phyloP scores from a whole-genome alignment of 441 rosid species.

The Viola pubescens region DNA sequence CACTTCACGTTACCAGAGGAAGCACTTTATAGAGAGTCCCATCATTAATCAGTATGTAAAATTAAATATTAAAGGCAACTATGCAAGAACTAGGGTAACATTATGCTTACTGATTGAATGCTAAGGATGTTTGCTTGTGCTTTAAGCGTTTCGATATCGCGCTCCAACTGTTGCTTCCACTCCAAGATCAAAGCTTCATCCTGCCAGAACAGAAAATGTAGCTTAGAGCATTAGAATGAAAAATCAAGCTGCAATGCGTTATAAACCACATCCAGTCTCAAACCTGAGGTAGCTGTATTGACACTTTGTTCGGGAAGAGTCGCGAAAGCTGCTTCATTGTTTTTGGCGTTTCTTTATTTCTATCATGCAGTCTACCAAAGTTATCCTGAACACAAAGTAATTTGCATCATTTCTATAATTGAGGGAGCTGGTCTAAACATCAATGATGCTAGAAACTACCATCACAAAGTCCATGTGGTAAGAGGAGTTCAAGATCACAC shows the following conservation, averaged over 20 bases:
- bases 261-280: slow-evolving; percentile 6
- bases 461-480: background rate
- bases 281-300: slow-evolving; percentile 98
- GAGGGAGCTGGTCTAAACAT: background rate
- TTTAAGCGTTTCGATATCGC: slow-evolving; percentile 84
- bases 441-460: background rate
- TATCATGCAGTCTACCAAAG: slow-evolving; percentile 80
- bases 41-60: background rate
- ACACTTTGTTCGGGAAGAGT: slow-evolving; percentile 91
- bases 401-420: background rate
- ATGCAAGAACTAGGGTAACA: background rate
- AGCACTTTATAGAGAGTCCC: background rate
- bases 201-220: slow-evolving; percentile 38
- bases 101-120: slow-evolving; percentile 63
- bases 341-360: slow-evolving; percentile 87
- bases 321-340: slow-evolving; percentile 82
- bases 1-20: background rate
- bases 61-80: background rate
- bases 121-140: slow-evolving; percentile 64
- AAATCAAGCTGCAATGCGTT: background rate
- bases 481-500: too few relatives aligned
- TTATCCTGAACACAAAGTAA: slow-evolving; percentile 54
- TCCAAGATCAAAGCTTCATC: slow-evolving; percentile 86
- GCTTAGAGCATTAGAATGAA: slow-evolving; percentile 11
- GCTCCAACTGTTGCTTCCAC: slow-evolving; percentile 95